Evolutionary conservation across 2,329 filamentous ascomycete genomes (phyloP).

Genomic region (Cladosporium sp.): DNA sequence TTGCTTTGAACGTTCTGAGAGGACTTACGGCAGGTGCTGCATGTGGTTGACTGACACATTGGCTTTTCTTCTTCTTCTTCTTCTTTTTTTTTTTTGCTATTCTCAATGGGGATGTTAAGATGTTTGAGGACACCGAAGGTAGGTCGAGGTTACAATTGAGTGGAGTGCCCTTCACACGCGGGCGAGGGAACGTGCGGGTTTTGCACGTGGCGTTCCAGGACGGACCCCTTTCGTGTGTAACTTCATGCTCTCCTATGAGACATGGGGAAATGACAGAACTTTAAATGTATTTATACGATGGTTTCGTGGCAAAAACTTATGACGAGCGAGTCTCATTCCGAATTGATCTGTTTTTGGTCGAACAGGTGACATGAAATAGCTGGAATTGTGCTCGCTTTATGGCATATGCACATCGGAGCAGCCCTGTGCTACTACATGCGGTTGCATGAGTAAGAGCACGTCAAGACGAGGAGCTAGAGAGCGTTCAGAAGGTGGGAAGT

Average conservation of each 20-base stretch:
- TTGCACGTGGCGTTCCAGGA: neutral
- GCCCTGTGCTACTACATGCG: neutral
- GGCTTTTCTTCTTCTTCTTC: neutral
- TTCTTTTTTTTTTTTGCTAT: neutral
- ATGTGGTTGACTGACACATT: slow-evolving; percentile 68
- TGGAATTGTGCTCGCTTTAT: too few species aligned
- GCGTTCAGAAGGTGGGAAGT: neutral
- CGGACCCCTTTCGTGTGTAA: neutral
- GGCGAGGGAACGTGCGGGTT: neutral
- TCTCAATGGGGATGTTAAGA: neutral
- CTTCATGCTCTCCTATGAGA: neutral
- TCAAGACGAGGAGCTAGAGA: neutral
- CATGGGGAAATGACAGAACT: neutral
- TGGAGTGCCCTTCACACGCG: too few species aligned
- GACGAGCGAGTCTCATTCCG: too few species aligned
- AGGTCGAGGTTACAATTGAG: neutral
- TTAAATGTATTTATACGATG: neutral
- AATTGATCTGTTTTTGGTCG: too few species aligned
- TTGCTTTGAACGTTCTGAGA: neutral
- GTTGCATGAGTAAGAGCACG: neutral
- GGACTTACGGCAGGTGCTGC: slow-evolving; percentile 60
- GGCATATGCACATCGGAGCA: too few species aligned
- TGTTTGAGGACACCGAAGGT: too few species aligned
- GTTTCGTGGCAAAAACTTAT: too few species aligned
- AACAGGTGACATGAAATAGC: too few species aligned